Base-by-base conservation (phyloP, 2,329 filamentous ascomycete species). In the Cladosporium sp. region DNA sequence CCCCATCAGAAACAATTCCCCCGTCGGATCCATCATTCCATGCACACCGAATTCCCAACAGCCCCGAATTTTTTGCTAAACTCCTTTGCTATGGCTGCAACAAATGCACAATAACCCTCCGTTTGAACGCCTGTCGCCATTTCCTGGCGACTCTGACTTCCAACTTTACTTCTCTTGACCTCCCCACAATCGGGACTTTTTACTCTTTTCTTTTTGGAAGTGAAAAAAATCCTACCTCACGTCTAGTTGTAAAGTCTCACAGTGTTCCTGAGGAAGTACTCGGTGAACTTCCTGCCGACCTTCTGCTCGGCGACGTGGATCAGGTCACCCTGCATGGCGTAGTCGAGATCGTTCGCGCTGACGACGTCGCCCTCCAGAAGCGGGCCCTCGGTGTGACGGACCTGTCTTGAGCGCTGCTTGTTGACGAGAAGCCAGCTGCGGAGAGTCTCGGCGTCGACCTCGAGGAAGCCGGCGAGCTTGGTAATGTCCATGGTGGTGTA, bases 401-500 rank as follows among this genome's bases (percentile, higher is more conserved):
- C 83, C 76, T 99, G 93, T 77, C 95, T 88, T 69, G 89, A 96
- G 67, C 93, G 87, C 80, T 99, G 93, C 84, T 99, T 99, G 80
- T 95, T 97, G 58, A 99, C 90, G 57, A 99, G 76, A 55, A 99
- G 78, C 87, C 90, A 96, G 54, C 88, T 87, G 62, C 93, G 86
- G 59, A 99, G 80, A 76, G 95, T 90, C 72, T 97, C 93, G n/a
- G 92, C 86, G 73, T 96, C 85, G 53, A 96, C 89, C 65, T 97
- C 93, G 50, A 99, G 81, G 83, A 99, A 99, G 54, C 91, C 91
- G 55, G 93, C 89, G 55, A 99, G 84, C 78, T 99, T 99, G 79
- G 92, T 93, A 56, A 99, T 80, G 66, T 99, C 93, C 92, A 99
- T 97, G 61, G 93, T 99, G 40, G 93, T 97, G 83, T 99, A 99